Evolutionary conservation across 2,329 filamentous ascomycete species (phyloP).

Genomic region (Tolypocladium cylindrosporum): DNA sequence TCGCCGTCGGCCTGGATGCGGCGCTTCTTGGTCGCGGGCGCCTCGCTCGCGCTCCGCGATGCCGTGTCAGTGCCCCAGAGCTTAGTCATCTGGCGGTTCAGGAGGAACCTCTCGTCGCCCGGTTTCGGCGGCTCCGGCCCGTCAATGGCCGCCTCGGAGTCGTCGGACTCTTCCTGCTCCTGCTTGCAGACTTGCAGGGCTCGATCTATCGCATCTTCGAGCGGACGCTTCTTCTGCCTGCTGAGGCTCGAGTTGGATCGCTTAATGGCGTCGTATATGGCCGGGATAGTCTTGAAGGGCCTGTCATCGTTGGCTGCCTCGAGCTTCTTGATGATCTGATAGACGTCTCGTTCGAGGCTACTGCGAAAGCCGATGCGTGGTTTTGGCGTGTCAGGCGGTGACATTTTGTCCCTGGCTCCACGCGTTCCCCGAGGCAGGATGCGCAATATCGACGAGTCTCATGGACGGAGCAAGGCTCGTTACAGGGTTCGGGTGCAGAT

Average conservation of each 20-base stretch:
- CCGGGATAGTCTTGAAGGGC: conserved; percentile 37
- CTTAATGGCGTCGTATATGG: conserved; percentile 72
- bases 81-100: conserved; percentile 32
- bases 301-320: conserved; percentile 53
- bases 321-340: conserved; percentile 69
- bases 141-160: conserved; percentile 38
- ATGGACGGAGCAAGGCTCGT: background rate
- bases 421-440: background rate
- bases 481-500: background rate
- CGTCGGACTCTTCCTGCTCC: conserved; percentile 47
- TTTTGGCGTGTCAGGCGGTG: background rate
- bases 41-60: conserved; percentile 9
- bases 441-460: background rate
- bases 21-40: conserved; percentile 21
- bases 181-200: conserved; percentile 67
- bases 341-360: conserved; percentile 59
- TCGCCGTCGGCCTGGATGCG: conserved; percentile 17
- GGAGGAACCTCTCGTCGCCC: conserved; percentile 25
- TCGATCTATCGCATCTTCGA: conserved; percentile 80
- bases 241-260: conserved; percentile 79
- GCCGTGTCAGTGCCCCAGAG: conserved; percentile 20
- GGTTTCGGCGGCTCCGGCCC: conserved; percentile 22
- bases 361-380: conserved; percentile 11
- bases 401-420: background rate
- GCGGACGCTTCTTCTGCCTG: conserved; percentile 66